Conservation (phyloP, 768 basidiomycete genomes). For the Suillus weaverae region DNA sequence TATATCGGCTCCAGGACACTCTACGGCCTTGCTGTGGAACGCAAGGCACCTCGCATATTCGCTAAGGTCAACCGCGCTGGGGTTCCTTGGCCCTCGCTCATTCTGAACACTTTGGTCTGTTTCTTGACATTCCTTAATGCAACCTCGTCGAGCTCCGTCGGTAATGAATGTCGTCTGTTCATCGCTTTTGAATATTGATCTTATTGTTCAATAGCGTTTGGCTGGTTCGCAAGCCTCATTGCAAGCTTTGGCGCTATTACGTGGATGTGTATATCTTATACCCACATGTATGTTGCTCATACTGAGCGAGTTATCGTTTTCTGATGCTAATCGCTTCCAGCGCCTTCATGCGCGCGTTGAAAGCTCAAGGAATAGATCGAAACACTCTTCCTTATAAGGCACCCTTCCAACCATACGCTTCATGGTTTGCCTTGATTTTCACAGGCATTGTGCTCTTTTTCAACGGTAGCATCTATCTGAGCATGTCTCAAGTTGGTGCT, state of each 20-base stretch:
- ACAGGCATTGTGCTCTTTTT: constrained; percentile 56
- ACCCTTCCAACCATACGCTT: constrained; percentile 63
- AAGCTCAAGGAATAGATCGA: constrained; percentile 41
- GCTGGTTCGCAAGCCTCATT: constrained; percentile 31
- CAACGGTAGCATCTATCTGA: constrained; percentile 41
- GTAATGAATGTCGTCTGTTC: constrained; percentile 24
- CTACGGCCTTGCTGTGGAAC: constrained; percentile 47
- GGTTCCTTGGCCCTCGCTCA: constrained; percentile 39
- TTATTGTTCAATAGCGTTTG: constrained; percentile 15
- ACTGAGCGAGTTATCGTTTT: constrained; percentile 7
- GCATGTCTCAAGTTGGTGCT: constrained; percentile 10
- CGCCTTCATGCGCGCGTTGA: constrained; percentile 23
- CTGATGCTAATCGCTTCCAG: constrained; percentile 13
- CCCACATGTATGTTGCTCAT: constrained; percentile 24
- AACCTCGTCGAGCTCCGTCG: constrained; percentile 48
- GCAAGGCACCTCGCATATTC: constrained; percentile 46
- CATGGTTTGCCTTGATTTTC: constrained; percentile 55
- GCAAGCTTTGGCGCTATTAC: constrained; percentile 34
- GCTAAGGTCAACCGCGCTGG: constrained; percentile 35
- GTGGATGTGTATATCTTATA: constrained; percentile 33
- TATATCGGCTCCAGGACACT: constrained; percentile 51
- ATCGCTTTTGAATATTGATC: not conserved
- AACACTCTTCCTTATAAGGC: constrained; percentile 51
- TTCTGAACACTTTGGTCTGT: constrained; percentile 57
- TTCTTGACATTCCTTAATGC: constrained; percentile 60